Base-by-base conservation (phyloP, 345 rosid genomes). In the Populus euphratica region DNA sequence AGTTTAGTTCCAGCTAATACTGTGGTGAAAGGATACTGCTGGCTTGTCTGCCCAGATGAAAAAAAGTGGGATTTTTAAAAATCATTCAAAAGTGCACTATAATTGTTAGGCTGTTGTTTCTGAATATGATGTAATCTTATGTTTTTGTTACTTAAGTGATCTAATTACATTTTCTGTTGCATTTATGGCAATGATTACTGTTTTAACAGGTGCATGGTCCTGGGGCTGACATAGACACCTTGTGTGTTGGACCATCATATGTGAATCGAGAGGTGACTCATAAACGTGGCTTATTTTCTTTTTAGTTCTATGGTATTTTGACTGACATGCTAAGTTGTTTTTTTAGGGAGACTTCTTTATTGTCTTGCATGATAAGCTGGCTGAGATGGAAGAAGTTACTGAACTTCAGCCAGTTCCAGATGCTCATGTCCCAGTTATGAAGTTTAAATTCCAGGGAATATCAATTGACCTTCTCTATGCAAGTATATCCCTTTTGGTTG, bases 241-340 rank as follows among this genome's bases (percentile, higher is more conserved):
- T 96, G 76, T 96, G 99, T 79, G 90, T 96, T 80, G 99, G 98
- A 73, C 99, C 98, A 66, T 92, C 96, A 75, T 96, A 94, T 78
- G 93, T 92, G 82, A 91, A 86, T 31, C 87, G 97, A 71, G 98
- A 94, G 91, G 98, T 93, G 65, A 82, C 35, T 70, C 49, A 17
- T 81, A 61, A 72, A 33, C 27, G 59, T 74, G 43, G 68, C 41
- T 36, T 44, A 6, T 52, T 80, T 64, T 9, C 66, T 65, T 71
- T 71, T 70, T 50, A 4, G 49, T 71, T 73, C 54, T 56, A 33
- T 66, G 27, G 25, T 62, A 5, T 72, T 63, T 67, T 66, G 6
- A 18, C 39, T 66, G 41, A 72, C 23, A 50, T 67, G 13, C 33
- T 21, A 39, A 43, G 18, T 39, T 16, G 7, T 68, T 38, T 31